Evolutionary conservation across 805 yeast species (phyloP), one percentile per base, ranked within the genome.

Genomic region (Candida jianshihensis): DNA sequence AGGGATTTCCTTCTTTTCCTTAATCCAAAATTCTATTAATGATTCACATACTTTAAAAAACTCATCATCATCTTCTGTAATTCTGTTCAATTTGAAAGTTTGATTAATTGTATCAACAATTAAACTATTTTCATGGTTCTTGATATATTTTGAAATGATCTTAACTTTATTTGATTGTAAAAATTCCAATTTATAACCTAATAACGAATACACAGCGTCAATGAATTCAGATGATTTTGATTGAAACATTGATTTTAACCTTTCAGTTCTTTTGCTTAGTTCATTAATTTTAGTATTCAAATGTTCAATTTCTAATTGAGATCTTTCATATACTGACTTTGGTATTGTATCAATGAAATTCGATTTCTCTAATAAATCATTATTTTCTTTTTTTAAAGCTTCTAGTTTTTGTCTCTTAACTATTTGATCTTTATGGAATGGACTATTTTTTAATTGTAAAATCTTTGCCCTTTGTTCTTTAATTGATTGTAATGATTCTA

Each of bases 181-280:
- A 44, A 85, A 79, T 51, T 84, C 94, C 18, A 87, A 60, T 32
- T 73, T 70, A 56, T 75, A 86, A 0, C 96, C 96, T 35, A 88
- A 66, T 20, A 81, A 66, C 5, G 78, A 66, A 37, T 78, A 73
- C 0, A 86, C 76, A 2, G 81, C 73, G 22, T 78, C 75, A 26
- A 86, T 63, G 35, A 84, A 79, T 49, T 84, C 89, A 22, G 68
- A 59, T n/a, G 90, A 77, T 53, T 83, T 82, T 34, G 71, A 70
- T 14, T 75, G 59, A 52, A 75, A 86, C 6, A 73, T 70, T 43
- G 78, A 75, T 43, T 64, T 71, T 15, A 70, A 53, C 27, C 94
- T 59, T 10, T 50, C 58, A 25, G 69, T 64, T 36, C 73, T 64
- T 51, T 82, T 84, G 34, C 65, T 64, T 8, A 71, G 51, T 32